Conservation (phyloP, 2,329 filamentous ascomycete genomes). For the Neofusicoccum sp. region DNA sequence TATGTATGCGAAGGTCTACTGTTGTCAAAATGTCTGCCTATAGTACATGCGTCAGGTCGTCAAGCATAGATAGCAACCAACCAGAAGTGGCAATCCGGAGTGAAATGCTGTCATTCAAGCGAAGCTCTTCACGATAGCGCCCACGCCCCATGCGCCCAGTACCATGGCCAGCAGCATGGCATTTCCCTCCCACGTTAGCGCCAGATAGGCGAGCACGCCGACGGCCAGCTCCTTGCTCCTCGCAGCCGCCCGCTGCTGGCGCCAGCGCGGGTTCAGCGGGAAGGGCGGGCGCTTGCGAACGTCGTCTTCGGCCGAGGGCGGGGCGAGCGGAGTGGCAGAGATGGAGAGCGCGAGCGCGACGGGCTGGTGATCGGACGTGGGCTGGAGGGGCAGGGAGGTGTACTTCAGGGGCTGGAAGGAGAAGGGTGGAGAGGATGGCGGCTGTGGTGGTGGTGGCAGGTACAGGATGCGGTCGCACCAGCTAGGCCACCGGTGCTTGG, state of each 20-base stretch:
- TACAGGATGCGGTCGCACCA: slow-evolving; percentile 94
- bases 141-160: not conserved
- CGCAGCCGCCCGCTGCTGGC: slow-evolving; percentile 51
- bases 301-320: slow-evolving; percentile 35
- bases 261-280: slow-evolving; percentile 58
- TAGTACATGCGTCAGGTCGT: no score
- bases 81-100: no score
- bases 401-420: slow-evolving; percentile 64
- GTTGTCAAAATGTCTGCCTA: no score
- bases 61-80: no score
- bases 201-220: slow-evolving; percentile 57
- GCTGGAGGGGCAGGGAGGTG: slow-evolving; percentile 71
- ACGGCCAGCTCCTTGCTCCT: slow-evolving; percentile 59
- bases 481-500: slow-evolving; percentile 78
- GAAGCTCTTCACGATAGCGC: not conserved
- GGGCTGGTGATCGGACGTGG: slow-evolving; percentile 83
- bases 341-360: slow-evolving; percentile 72
- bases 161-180: slow-evolving; percentile 33
- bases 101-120: not conserved
- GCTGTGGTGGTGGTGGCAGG: slow-evolving; percentile 39
- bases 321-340: slow-evolving; percentile 47
- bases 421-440: not conserved
- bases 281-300: slow-evolving; percentile 54
- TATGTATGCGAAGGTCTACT: no score
- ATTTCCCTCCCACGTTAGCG: slow-evolving; percentile 47